Evolutionary conservation across 495 filamentous ascomycete species (phyloP), one percentile per base, ranked within the genome.

Genomic region (Pseudotulostoma volvatum): DNA sequence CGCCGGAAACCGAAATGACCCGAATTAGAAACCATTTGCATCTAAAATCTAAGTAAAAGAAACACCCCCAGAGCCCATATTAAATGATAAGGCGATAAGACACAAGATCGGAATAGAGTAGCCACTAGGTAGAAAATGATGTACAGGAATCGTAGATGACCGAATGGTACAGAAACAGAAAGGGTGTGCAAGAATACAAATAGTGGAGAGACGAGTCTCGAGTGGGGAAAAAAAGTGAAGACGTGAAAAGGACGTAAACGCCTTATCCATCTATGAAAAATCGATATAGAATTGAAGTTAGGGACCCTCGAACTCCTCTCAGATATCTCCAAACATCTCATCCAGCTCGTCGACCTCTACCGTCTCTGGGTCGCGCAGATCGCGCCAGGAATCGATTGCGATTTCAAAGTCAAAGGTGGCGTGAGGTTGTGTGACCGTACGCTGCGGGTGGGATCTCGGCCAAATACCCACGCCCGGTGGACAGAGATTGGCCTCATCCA

Each of bases 311-410:
- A 16, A 17, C 2, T 25, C 19, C 33, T 9, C 44, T 59, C 51
- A 67, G 47, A 67, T 59, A 45, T 65, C 63, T 37, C 55, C 63
- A 54, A 97, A 72, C 62, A 95, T 70, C 41, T 85, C 77, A 52
- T 97, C 90, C 2, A 97, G 71, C 66, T 97, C 90, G 33, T 92
- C 81, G 23, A 97, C 68, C 58, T 84, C 84, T 36, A 97, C 75
- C 38, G 73, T 83, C 59, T 96, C 90, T 0, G 85, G 86, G 55
- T 78, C 88, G 42, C 76, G 68, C 45, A 81, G 63, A 44, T 85
- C 80, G 59, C 77, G 51, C 60, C 60, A 65, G 16, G 63, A 66
- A 39, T 61, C 60, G 37, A 64, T 53, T 14, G 46, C 38, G 35
- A 54, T 50, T 36, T 61, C 62, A 11, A 50, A 33, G 15, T 55